These are phyloP conservation scores for Sindora glabra DNA, from an alignment of 306 rosid species.

Conservation along the genomic window DNA sequence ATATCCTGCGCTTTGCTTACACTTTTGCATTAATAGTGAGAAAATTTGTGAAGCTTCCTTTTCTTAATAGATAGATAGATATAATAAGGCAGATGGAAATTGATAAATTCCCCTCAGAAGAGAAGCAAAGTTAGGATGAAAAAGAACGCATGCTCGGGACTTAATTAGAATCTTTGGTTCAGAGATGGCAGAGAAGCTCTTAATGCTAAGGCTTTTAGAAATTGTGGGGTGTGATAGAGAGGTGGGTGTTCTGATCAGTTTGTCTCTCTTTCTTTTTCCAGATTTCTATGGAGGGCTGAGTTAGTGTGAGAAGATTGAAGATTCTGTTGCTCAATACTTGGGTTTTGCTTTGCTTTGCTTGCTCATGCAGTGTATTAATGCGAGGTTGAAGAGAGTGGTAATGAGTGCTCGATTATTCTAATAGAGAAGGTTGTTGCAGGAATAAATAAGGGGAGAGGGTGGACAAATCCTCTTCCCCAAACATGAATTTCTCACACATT, in stretches of 20 bases:
- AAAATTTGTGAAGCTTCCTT: conserved; percentile 15
- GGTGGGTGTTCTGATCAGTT: conserved; percentile 38
- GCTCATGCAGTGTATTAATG: conserved; percentile 30
- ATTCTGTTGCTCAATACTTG: conserved; percentile 8
- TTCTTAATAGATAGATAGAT: too few relatives aligned
- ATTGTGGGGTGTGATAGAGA: too few relatives aligned
- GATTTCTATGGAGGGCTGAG: conserved; percentile 14
- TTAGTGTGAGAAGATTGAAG: neutral
- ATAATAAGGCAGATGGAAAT: too few relatives aligned
- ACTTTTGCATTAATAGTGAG: conserved; percentile 43
- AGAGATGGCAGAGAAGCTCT: conserved; percentile 56
- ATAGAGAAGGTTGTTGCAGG: conserved; percentile 80
- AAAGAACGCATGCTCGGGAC: conserved; percentile 68
- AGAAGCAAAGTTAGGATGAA: conserved; percentile 68
- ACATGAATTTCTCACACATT: too few relatives aligned
- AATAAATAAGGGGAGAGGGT: conserved; percentile 46
- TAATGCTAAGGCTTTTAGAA: conserved; percentile 41
- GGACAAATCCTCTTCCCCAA: too few relatives aligned
- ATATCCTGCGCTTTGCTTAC: conserved; percentile 30
- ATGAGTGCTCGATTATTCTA: conserved; percentile 62
- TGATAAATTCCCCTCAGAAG: conserved; percentile 50
- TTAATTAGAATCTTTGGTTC: conserved; percentile 64
- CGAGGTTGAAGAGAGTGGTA: conserved; percentile 17
- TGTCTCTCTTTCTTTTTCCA: conserved; percentile 29
- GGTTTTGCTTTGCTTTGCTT: conserved; percentile 11